Conservation (phyloP, 1,284 basidiomycete species). For the Tausonia pullulans region DNA sequence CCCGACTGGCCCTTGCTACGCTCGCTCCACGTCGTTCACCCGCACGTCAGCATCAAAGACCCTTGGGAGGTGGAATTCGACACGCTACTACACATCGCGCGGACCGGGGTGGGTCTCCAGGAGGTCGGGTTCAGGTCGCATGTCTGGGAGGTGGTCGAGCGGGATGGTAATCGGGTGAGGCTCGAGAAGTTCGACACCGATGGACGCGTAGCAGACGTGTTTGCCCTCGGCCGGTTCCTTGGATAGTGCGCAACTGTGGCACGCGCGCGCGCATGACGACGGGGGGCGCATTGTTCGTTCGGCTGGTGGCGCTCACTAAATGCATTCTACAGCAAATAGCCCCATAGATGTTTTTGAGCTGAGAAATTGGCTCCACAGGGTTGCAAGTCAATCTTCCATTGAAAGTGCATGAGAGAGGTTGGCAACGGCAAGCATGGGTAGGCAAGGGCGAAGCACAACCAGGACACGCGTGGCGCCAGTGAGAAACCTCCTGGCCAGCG, state of each 20-base stretch:
- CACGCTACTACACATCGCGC: not conserved
- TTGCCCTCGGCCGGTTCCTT: constrained; percentile 1
- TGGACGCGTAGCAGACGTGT: constrained; percentile 5
- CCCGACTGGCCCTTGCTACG: constrained; percentile 25
- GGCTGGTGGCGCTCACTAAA: no score
- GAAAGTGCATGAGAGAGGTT: no score
- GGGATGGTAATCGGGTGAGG: not conserved
- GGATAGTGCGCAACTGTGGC: not conserved
- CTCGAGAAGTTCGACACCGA: constrained; percentile 5
- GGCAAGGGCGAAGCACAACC: no score
- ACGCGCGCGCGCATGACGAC: no score
- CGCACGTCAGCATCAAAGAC: not conserved
- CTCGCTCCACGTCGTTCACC: constrained; percentile 21
- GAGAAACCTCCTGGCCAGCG: no score
- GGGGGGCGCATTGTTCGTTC: no score
- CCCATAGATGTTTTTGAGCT: no score
- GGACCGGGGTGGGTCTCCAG: not conserved
- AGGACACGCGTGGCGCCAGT: no score
- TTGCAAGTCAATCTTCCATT: no score
- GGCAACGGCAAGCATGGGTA: no score
- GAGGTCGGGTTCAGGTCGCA: not conserved
- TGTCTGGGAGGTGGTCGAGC: not conserved
- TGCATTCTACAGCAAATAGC: no score
- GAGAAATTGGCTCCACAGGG: no score
- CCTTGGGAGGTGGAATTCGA: not conserved